Evolutionary conservation across 2,329 filamentous ascomycete genomes (phyloP).

Genomic region (Penicillium sp.): DNA sequence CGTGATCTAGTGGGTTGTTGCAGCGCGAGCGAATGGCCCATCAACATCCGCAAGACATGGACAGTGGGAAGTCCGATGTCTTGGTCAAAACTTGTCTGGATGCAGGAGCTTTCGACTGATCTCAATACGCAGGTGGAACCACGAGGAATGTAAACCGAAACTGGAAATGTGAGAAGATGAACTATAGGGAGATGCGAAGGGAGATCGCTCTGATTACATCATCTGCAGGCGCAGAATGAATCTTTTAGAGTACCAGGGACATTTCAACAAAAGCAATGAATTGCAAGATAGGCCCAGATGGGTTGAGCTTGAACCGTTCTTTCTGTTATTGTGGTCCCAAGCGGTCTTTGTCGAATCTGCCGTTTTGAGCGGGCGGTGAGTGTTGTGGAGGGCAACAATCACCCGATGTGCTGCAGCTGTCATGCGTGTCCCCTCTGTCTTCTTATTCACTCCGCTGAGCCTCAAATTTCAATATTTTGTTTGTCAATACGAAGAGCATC

Average conservation of each 20-base stretch:
- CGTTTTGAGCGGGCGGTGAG: constrained; percentile 23
- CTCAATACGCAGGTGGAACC: constrained; percentile 12
- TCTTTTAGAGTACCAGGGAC: constrained; percentile 8
- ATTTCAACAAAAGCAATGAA: constrained; percentile 8
- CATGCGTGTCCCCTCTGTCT: constrained; percentile 1
- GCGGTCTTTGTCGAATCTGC: constrained; percentile 20
- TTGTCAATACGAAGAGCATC: not conserved
- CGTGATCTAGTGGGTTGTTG: constrained; percentile 16
- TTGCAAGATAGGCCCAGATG: constrained; percentile 1
- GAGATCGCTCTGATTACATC: constrained; percentile 4
- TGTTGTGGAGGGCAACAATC: constrained; percentile 27
- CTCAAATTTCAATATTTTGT: not conserved
- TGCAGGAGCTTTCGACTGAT: constrained; percentile 7
- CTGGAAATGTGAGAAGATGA: constrained; percentile 22
- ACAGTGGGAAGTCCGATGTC: not conserved
- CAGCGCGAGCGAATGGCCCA: constrained; percentile 15
- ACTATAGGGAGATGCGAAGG: constrained; percentile 6
- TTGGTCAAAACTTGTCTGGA: not conserved
- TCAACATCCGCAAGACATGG: constrained; percentile 17
- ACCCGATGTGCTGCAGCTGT: constrained; percentile 10
- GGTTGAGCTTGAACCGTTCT: constrained; percentile 2
- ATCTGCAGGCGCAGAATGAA: constrained; percentile 10
- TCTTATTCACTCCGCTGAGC: not conserved
- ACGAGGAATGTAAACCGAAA: constrained; percentile 25
- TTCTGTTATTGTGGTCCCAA: constrained; percentile 25